Evolutionary conservation across 78 protist species (phyloP).

Genomic region (Tieghemostelium lacteum): DNA sequence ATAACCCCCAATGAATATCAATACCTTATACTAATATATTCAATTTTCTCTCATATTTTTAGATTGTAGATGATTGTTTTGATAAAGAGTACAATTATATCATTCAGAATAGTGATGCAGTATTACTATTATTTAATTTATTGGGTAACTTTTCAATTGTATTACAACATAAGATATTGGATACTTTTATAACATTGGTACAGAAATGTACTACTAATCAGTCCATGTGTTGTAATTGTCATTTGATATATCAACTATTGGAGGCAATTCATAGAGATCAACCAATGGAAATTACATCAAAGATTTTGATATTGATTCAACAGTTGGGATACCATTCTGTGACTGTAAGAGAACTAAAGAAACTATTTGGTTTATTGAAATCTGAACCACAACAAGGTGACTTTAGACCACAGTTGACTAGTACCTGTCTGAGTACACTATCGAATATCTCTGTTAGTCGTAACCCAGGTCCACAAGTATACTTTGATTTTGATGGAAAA

Average conservation of each 20-base stretch:
- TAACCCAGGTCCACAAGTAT: constrained; percentile 75
- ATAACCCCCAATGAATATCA: no score
- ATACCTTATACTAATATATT: not conserved
- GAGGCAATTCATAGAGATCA: constrained; percentile 29
- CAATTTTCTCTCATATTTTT: not conserved
- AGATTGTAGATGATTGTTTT: constrained; percentile 58
- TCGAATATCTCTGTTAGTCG: constrained; percentile 43
- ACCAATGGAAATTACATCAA: constrained; percentile 34
- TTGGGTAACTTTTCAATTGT: constrained; percentile 18
- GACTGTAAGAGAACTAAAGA: constrained; percentile 57
- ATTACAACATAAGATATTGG: constrained; percentile 31
- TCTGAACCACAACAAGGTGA: constrained; percentile 43
- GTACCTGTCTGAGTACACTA: constrained; percentile 6
- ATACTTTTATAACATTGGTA: constrained; percentile 32
- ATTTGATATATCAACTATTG: constrained; percentile 47
- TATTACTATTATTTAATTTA: constrained; percentile 27
- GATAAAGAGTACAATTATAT: constrained; percentile 67
- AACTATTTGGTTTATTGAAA: constrained; percentile 39
- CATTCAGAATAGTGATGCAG: constrained; percentile 66
- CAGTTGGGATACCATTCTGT: constrained; percentile 49
- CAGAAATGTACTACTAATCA: constrained; percentile 71
- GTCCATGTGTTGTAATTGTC: constrained; percentile 56
- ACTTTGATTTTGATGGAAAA: constrained; percentile 73
- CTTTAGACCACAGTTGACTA: constrained; percentile 26
- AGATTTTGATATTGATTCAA: constrained; percentile 39